Percentiles rank a stretch among this genome's conserved stretches.
phyloP scores from a whole-genome alignment of 179 eudicot species.

The Beta lomatogona region DNA sequence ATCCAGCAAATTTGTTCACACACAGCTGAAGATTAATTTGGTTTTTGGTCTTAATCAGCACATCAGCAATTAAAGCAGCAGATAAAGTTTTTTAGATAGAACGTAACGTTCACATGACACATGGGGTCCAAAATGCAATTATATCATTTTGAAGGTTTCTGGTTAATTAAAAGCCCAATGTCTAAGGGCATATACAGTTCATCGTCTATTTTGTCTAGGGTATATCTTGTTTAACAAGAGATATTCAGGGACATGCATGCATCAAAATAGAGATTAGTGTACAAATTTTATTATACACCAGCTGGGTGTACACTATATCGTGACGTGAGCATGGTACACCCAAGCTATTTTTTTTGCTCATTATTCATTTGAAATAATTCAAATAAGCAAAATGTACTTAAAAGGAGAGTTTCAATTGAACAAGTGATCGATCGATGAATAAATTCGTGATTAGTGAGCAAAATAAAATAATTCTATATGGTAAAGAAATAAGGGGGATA shows the following conservation, averaged over 20 bases:
- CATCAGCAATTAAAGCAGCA: not conserved
- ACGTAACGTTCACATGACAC: slow-evolving; percentile 12
- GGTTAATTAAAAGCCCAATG: not conserved
- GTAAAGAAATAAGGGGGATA: too few relatives aligned
- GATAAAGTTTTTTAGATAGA: not conserved
- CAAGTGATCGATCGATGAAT: too few relatives aligned
- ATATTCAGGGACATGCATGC: slow-evolving; percentile 4
- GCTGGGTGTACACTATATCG: too few relatives aligned
- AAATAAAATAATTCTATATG: too few relatives aligned
- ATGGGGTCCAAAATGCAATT: slow-evolving; percentile 7
- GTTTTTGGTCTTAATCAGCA: slow-evolving; percentile 12
- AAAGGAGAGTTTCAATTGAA: too few relatives aligned
- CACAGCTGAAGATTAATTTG: slow-evolving; percentile 1
- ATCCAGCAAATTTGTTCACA: slow-evolving; percentile 1
- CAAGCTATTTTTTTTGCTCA: too few relatives aligned
- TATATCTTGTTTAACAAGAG: not conserved
- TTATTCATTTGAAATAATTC: too few relatives aligned
- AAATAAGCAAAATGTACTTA: too few relatives aligned
- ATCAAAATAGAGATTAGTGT: not conserved
- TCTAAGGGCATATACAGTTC: not conserved
- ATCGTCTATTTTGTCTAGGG: not conserved
- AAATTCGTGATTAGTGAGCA: too few relatives aligned
- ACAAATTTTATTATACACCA: not conserved
- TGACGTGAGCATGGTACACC: too few relatives aligned
- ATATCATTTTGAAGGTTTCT: not conserved